These are phyloP conservation scores for Chlamydomonas sp. DNA, from an alignment of 139 green algal species.

Conservation along the genomic window DNA sequence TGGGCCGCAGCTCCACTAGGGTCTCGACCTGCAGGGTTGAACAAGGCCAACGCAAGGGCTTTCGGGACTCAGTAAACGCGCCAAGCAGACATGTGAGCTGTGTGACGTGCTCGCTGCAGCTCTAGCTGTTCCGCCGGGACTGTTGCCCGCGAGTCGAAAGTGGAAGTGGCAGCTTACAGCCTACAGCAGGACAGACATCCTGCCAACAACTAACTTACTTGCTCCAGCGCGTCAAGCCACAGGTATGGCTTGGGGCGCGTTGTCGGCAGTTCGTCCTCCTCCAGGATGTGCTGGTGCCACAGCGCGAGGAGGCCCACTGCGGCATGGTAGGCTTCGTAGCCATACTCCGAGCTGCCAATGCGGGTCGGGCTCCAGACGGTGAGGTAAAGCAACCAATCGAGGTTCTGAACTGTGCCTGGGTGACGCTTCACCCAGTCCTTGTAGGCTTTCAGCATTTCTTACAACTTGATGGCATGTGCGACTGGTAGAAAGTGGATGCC, in stretches of 20 bases:
- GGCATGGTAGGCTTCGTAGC: conserved; percentile 51
- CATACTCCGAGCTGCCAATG: conserved; percentile 49
- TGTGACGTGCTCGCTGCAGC: too few species aligned
- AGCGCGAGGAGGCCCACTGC: conserved; percentile 46
- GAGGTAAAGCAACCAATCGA: conserved; percentile 57
- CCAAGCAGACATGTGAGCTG: too few species aligned
- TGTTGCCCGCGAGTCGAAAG: background rate
- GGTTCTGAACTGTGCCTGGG: conserved; percentile 50
- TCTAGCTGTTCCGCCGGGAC: background rate
- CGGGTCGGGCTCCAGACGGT: conserved; percentile 35
- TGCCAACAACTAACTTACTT: conserved; percentile 41
- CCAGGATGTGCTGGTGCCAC: conserved; percentile 50
- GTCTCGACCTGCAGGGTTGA: conserved; percentile 54
- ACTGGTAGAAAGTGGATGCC: too few species aligned
- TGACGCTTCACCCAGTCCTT: conserved; percentile 57
- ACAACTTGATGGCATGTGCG: too few species aligned
- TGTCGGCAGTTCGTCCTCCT: conserved; percentile 24
- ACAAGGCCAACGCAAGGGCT: background rate
- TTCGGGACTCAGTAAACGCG: background rate
- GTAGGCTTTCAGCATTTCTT: conserved; percentile 27
- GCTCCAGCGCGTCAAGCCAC: conserved; percentile 50
- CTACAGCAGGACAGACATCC: background rate
- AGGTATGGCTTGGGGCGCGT: conserved; percentile 15
- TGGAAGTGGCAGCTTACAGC: background rate
- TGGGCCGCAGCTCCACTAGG: conserved; percentile 65